These are phyloP conservation scores for Erythrophleum ivorense DNA, from an alignment of 331 rosid genomes.

Conservation along the genomic window DNA sequence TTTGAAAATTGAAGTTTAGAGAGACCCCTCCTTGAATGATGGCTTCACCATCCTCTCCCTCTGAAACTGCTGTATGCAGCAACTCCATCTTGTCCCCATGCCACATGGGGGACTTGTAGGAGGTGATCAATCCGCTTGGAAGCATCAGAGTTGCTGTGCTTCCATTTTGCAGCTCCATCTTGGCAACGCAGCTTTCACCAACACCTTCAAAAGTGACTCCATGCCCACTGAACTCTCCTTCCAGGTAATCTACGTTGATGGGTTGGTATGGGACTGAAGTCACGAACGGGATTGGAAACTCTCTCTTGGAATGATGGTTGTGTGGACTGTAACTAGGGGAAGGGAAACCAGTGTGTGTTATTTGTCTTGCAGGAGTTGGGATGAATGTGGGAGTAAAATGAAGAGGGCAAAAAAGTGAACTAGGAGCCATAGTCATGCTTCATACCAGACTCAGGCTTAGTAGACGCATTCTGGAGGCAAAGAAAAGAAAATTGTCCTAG, in stretches of 20 bases:
- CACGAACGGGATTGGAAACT: conserved; percentile 47
- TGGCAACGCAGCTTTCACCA: conserved; percentile 67
- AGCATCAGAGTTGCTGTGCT: conserved; percentile 72
- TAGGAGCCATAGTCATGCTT: conserved; percentile 53
- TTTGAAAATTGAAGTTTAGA: conserved; percentile 54
- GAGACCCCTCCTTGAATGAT: conserved; percentile 80
- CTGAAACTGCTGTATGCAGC: conserved; percentile 71
- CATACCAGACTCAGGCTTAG: conserved; percentile 31
- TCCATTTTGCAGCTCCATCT: conserved; percentile 73
- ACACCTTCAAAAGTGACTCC: conserved; percentile 85
- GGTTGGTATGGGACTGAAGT: conserved; percentile 79
- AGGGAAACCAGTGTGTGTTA: conserved; percentile 21
- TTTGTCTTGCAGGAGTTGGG: conserved; percentile 36
- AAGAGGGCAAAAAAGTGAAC: conserved; percentile 45
- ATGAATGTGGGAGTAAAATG: conserved; percentile 10
- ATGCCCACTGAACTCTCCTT: conserved; percentile 77
- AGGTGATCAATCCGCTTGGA: conserved; percentile 81
- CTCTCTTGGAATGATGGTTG: conserved; percentile 38
- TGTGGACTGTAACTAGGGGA: not conserved
- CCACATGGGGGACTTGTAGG: conserved; percentile 93
- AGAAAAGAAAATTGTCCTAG: not conserved
- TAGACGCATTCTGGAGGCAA: conserved; percentile 9
- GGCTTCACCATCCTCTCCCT: conserved; percentile 53
- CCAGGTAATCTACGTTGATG: conserved; percentile 67
- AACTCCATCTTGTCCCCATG: conserved; percentile 84